Evolutionary conservation across 768 basidiomycete genomes (phyloP).

Genomic region (Pleurotus tuoliensis): DNA sequence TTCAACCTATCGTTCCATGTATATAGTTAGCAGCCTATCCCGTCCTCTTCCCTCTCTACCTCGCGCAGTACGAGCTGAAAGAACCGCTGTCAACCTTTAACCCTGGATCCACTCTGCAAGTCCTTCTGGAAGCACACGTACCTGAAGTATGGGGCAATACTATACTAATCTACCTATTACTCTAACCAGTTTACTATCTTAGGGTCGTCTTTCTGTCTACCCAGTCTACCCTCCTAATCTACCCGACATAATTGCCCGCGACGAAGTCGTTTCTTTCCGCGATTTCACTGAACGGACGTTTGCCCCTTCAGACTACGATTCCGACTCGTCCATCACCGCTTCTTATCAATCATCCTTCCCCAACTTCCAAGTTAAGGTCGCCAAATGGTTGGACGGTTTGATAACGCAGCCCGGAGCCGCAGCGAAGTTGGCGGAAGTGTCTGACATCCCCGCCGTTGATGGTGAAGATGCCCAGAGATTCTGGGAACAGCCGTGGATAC

Average conservation of each 20-base stretch:
- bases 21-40: constrained; percentile 58
- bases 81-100: constrained; percentile 8
- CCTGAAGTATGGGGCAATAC: constrained; percentile 17
- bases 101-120: constrained; percentile 15
- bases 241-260: background rate
- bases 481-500: constrained; percentile 23
- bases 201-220: constrained; percentile 12
- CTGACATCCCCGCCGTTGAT: constrained; percentile 25
- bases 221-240: constrained; percentile 7
- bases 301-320: constrained; percentile 1
- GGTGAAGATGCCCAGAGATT: constrained; percentile 4
- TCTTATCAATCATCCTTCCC: constrained; percentile 10
- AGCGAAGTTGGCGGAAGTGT: constrained; percentile 15
- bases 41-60: constrained; percentile 60
- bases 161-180: background rate
- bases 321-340: background rate
- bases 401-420: constrained; percentile 14
- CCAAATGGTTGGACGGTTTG: constrained; percentile 8
- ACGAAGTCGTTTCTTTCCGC: constrained; percentile 12
- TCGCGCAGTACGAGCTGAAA: constrained; percentile 43
- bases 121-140: constrained; percentile 29
- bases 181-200: constrained; percentile 1
- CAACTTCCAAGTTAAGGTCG: constrained; percentile 1
- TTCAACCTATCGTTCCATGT: background rate
- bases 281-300: constrained; percentile 13